phyloP scores from a whole-genome alignment of 257 asterid species.

The Solanum dulcamara region DNA sequence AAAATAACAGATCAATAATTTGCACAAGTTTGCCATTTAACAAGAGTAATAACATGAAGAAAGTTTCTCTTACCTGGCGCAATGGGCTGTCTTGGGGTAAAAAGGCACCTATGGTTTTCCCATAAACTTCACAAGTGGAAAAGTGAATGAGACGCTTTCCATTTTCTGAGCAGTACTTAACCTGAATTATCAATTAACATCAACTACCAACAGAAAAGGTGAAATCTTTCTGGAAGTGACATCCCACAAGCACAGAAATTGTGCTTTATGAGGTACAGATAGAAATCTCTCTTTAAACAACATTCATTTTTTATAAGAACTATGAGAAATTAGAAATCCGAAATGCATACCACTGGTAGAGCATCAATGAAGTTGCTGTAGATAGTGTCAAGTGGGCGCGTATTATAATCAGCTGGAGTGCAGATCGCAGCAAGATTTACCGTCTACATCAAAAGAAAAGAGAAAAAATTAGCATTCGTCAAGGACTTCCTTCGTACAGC shows the following conservation, averaged over 20 bases:
- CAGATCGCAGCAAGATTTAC: conserved; percentile 93
- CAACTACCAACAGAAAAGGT: background rate
- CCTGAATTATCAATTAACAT: conserved; percentile 29
- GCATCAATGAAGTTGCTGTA: conserved; percentile 93
- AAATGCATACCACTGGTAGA: conserved; percentile 60
- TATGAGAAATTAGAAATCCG: background rate
- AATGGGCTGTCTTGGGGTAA: conserved; percentile 76
- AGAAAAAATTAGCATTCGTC: conserved; percentile 5
- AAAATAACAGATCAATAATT: background rate
- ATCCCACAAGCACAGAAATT: background rate
- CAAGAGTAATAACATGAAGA: conserved; percentile 2
- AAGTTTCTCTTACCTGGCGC: conserved; percentile 46
- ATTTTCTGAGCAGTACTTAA: conserved; percentile 84
- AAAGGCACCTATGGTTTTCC: conserved; percentile 70
- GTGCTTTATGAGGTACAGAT: background rate
- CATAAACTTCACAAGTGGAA: conserved; percentile 90
- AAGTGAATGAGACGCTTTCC: conserved; percentile 84
- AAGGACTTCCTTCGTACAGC: background rate
- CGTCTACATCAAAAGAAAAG: conserved; percentile 29
- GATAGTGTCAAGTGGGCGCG: conserved; percentile 87
- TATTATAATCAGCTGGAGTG: conserved; percentile 93
- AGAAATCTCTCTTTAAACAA: background rate
- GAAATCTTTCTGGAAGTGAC: background rate
- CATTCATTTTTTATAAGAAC: background rate
- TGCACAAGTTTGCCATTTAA: background rate